Percentiles rank a stretch among this genome's conserved stretches.
phyloP scores from a whole-genome alignment of 192 early-diverging fungal genomes.

The Coemansia sp. region DNA sequence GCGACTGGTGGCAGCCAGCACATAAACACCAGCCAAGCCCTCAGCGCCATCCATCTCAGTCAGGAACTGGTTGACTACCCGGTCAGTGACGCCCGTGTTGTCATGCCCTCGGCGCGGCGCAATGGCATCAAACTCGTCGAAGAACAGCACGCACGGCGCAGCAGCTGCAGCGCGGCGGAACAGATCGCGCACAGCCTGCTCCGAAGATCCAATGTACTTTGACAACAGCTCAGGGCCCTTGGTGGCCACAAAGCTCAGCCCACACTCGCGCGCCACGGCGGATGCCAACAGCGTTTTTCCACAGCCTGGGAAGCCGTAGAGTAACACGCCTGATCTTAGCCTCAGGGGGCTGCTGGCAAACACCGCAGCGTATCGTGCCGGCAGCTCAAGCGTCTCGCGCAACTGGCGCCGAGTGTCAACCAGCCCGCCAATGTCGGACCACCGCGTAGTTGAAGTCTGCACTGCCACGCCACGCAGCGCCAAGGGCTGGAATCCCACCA shows the following conservation, averaged over 20 bases:
- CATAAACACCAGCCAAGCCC: slow-evolving; percentile 93
- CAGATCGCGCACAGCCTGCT: slow-evolving; percentile 91
- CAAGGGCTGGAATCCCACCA: slow-evolving; percentile 76
- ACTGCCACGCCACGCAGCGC: slow-evolving; percentile 78
- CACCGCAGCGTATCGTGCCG: slow-evolving; percentile 87
- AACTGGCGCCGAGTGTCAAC: slow-evolving; percentile 76
- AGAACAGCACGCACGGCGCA: slow-evolving; percentile 94
- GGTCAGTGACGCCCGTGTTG: slow-evolving; percentile 97
- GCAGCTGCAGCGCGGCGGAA: slow-evolving; percentile 94
- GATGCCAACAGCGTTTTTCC: slow-evolving; percentile 96
- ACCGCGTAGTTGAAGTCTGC: slow-evolving; percentile 64
- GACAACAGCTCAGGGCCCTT: slow-evolving; percentile 98
- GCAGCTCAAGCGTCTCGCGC: slow-evolving; percentile 94
- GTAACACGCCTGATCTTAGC: slow-evolving; percentile 85
- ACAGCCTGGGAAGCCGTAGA: slow-evolving; percentile 99
- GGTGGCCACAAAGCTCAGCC: slow-evolving; percentile 94
- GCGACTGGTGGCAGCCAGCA: slow-evolving; percentile 87
- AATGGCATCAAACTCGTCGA: slow-evolving; percentile 98
- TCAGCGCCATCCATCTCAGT: slow-evolving; percentile 99
- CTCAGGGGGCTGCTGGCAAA: slow-evolving; percentile 88
- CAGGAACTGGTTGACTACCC: slow-evolving; percentile 98
- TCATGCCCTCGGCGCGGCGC: slow-evolving; percentile 97
- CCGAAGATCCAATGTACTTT: slow-evolving; percentile 98
- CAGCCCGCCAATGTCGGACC: slow-evolving; percentile 91
- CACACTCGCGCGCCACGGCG: slow-evolving; percentile 95